Evolutionary conservation across 192 early-diverging fungal genomes (phyloP).

Genomic region (Entrophospora sp.): DNA sequence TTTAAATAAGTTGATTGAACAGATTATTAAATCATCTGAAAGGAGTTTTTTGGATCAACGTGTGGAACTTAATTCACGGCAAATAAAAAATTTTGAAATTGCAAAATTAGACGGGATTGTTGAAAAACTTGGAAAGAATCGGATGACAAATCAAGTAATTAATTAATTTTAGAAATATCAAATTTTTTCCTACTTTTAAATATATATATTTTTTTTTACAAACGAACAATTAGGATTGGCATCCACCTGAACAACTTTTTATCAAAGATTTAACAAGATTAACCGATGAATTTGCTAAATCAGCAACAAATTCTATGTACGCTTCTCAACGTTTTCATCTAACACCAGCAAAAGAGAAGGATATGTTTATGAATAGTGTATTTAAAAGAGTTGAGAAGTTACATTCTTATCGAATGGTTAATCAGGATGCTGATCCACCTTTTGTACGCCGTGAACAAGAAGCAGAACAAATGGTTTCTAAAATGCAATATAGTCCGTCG

Average conservation of each 20-base stretch:
- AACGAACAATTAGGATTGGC: conserved; percentile 35
- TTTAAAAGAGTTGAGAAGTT: conserved; percentile 40
- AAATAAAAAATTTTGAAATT: conserved; percentile 33
- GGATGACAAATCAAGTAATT: conserved; percentile 39
- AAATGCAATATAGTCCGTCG: not conserved
- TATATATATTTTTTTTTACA: not conserved
- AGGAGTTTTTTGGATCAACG: conserved; percentile 40
- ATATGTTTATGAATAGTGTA: conserved; percentile 34
- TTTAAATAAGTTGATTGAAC: conserved; percentile 37
- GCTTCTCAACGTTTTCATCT: conserved; percentile 36
- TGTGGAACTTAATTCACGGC: conserved; percentile 30
- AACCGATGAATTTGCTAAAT: conserved; percentile 37
- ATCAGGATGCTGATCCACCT: conserved; percentile 38
- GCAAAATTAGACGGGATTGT: conserved; percentile 33
- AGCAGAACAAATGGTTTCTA: not conserved
- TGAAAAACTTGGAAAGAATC: conserved; percentile 31
- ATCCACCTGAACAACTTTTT: conserved; percentile 38
- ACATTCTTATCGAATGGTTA: conserved; percentile 29
- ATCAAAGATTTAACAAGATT: conserved; percentile 38
- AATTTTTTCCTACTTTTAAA: not conserved
- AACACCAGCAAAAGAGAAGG: conserved; percentile 35
- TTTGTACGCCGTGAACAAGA: not conserved
- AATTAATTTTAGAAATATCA: not conserved
- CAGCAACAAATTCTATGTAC: conserved; percentile 23
- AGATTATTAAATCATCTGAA: conserved; percentile 37